Percentiles rank a stretch among this genome's conserved stretches.
phyloP scores from a whole-genome alignment of 2,329 filamentous ascomycete species.

The Trichoderma endophyticum region DNA sequence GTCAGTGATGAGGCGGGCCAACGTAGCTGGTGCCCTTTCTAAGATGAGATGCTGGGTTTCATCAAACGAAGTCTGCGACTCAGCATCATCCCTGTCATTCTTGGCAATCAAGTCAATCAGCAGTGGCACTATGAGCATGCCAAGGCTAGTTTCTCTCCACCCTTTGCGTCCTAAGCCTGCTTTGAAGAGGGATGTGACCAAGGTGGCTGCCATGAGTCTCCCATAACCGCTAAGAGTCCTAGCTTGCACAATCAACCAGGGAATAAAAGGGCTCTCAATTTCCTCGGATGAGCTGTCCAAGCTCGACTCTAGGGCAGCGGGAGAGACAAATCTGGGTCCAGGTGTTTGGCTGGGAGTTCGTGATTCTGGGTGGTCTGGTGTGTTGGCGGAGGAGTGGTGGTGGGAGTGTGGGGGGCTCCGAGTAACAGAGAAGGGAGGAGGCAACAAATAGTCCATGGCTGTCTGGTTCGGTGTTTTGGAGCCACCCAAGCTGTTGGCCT shows the following conservation, averaged over 20 bases:
- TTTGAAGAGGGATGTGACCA: slow-evolving; percentile 68
- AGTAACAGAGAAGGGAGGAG: slow-evolving; percentile 45
- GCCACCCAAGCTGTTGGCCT: slow-evolving; percentile 19
- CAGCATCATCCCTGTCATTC: slow-evolving; percentile 44
- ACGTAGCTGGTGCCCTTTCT: slow-evolving; percentile 69
- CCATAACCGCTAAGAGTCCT: slow-evolving; percentile 56
- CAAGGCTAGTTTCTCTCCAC: slow-evolving; percentile 59
- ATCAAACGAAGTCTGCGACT: slow-evolving; percentile 37
- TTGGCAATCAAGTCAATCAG: slow-evolving; percentile 60
- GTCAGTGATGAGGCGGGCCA: slow-evolving; percentile 76
- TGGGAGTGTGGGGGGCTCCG: slow-evolving; percentile 28
- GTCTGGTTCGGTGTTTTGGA: slow-evolving; percentile 46
- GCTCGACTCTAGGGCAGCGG: slow-evolving; percentile 33
- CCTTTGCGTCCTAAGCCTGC: slow-evolving; percentile 62
- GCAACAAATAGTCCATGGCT: slow-evolving; percentile 65
- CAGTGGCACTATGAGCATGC: slow-evolving; percentile 66
- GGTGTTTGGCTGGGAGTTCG: slow-evolving; percentile 31
- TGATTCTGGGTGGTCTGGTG: slow-evolving; percentile 28
- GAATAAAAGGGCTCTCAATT: slow-evolving; percentile 66
- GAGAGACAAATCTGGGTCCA: slow-evolving; percentile 29
- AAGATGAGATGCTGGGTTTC: slow-evolving; percentile 44
- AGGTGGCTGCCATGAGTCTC: slow-evolving; percentile 64
- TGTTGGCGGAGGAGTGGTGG: slow-evolving; percentile 26
- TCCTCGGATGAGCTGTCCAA: slow-evolving; percentile 49
- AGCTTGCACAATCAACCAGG: slow-evolving; percentile 67